phyloP scores from a whole-genome alignment of 2,329 filamentous ascomycete species.

The Ascochyta lentis region DNA sequence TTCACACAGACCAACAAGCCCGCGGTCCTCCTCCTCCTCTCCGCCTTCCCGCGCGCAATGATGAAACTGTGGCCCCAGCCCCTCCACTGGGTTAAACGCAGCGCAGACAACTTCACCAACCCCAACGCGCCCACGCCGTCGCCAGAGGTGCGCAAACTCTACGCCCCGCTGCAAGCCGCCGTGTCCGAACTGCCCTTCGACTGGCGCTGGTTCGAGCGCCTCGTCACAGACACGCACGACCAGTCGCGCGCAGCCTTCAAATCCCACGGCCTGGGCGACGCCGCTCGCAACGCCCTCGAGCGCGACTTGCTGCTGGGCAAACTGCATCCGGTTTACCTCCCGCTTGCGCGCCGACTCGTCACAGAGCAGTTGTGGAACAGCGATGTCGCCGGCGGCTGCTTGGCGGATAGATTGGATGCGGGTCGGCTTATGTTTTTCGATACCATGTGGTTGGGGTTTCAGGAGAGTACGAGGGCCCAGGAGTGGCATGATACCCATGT shows the following conservation, averaged over 20 bases:
- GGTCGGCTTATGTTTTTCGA: constrained; percentile 76
- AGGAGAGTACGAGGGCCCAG: constrained; percentile 63
- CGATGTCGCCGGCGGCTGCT: constrained; percentile 47
- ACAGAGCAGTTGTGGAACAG: constrained; percentile 48
- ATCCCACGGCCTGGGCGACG: constrained; percentile 51
- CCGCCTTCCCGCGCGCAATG: constrained; percentile 46
- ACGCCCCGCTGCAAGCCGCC: constrained; percentile 48
- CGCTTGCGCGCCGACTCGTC: constrained; percentile 57
- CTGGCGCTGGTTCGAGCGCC: constrained; percentile 54
- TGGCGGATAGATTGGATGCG: constrained; percentile 68
- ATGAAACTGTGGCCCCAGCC: constrained; percentile 46
- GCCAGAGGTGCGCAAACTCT: constrained; percentile 52
- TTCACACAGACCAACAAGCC: constrained; percentile 45
- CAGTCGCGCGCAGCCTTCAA: constrained; percentile 67
- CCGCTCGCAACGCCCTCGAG: constrained; percentile 58
- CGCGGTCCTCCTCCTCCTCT: constrained; percentile 41
- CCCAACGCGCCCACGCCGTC: constrained; percentile 50
- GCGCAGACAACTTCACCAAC: constrained; percentile 40
- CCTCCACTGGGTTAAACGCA: constrained; percentile 40
- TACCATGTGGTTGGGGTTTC: constrained; percentile 71
- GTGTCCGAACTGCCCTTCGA: constrained; percentile 53
- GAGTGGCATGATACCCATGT: constrained; percentile 67
- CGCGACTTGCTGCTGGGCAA: constrained; percentile 60
- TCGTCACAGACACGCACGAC: constrained; percentile 66
- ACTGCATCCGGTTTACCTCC: constrained; percentile 59